Evolutionary conservation across 768 basidiomycete species (phyloP).

Genomic region (Trametopsis cervina): DNA sequence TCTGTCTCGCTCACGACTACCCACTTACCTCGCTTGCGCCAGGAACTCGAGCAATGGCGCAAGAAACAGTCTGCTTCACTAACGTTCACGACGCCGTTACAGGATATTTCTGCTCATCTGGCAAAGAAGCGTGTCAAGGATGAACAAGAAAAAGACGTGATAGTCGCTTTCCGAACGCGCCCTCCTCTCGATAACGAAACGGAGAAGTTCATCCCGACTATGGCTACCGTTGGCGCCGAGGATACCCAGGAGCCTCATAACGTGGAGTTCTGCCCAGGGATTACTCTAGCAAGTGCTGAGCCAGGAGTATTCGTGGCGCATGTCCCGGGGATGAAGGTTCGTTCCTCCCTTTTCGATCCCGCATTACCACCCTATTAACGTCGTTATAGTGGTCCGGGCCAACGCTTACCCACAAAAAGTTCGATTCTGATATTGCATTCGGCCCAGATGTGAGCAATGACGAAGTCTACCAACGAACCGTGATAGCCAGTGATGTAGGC

Average conservation of each 20-base stretch:
- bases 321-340: slow-evolving; percentile 29
- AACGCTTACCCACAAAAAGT: slow-evolving; percentile 28
- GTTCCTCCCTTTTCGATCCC: too few species aligned
- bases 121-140: neutral
- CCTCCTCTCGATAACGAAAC: slow-evolving; percentile 26
- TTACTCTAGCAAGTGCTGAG: slow-evolving; percentile 25
- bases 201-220: slow-evolving; percentile 17
- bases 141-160: slow-evolving; percentile 23
- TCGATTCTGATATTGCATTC: slow-evolving; percentile 29
- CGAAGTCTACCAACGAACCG: slow-evolving; percentile 29
- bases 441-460: slow-evolving; percentile 27
- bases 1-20: slow-evolving; percentile 26
- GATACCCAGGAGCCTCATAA: slow-evolving; percentile 3
- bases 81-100: slow-evolving; percentile 13
- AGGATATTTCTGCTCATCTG: slow-evolving; percentile 7
- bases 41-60: slow-evolving; percentile 25
- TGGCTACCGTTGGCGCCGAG: slow-evolving; percentile 7
- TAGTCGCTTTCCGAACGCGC: slow-evolving; percentile 32
- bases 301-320: slow-evolving; percentile 28
- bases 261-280: slow-evolving; percentile 25
- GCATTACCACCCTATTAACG: too few species aligned
- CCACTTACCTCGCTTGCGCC: slow-evolving; percentile 22
- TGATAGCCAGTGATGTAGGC: slow-evolving; percentile 25
- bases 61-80: slow-evolving; percentile 16
- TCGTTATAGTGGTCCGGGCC: slow-evolving; percentile 26